Percentiles rank a stretch among this genome's conserved stretches.
phyloP scores from a whole-genome alignment of 208 protist genomes.

The Leishmania braziliensis region DNA sequence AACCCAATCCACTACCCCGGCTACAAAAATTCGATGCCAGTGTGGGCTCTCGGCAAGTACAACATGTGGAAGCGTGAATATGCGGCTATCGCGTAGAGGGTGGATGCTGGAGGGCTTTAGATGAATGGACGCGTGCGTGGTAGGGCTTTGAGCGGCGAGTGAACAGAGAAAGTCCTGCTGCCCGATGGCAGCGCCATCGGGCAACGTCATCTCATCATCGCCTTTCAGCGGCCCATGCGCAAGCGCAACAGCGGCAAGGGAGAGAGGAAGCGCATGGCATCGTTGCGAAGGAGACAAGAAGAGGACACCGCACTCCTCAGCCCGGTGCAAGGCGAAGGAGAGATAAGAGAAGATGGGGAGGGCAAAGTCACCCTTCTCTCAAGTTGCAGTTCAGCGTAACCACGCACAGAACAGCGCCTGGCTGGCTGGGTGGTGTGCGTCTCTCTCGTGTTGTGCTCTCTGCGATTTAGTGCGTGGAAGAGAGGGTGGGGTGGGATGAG shows the following conservation, averaged over 20 bases:
- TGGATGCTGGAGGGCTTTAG: not conserved
- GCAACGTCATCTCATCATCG: not conserved
- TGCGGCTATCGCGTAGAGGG: slow-evolving; percentile 11
- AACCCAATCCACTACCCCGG: slow-evolving; percentile 97
- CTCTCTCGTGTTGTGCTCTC: not conserved
- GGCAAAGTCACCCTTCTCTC: not conserved
- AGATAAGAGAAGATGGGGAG: slow-evolving; percentile 1
- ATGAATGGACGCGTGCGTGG: not conserved
- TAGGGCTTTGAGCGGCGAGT: not conserved
- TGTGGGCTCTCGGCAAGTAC: slow-evolving; percentile 96
- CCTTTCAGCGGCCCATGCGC: not conserved
- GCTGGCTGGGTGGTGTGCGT: not conserved
- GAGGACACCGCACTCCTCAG: not conserved
- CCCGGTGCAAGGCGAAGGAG: not conserved
- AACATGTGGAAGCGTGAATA: slow-evolving; percentile 71
- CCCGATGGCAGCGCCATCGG: not conserved
- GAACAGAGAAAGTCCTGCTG: not conserved
- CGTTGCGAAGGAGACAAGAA: not conserved
- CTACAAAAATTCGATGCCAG: slow-evolving; percentile 97
- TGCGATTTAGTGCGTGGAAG: not conserved
- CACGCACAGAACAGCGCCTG: not conserved
- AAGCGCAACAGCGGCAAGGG: not conserved
- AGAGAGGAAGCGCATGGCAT: too few species aligned
- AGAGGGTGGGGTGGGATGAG: not conserved
- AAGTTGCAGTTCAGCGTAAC: not conserved